These are phyloP conservation scores for Hypomontagnella submonticulosa DNA, from an alignment of 495 filamentous ascomycete genomes.

Conservation along the genomic window DNA sequence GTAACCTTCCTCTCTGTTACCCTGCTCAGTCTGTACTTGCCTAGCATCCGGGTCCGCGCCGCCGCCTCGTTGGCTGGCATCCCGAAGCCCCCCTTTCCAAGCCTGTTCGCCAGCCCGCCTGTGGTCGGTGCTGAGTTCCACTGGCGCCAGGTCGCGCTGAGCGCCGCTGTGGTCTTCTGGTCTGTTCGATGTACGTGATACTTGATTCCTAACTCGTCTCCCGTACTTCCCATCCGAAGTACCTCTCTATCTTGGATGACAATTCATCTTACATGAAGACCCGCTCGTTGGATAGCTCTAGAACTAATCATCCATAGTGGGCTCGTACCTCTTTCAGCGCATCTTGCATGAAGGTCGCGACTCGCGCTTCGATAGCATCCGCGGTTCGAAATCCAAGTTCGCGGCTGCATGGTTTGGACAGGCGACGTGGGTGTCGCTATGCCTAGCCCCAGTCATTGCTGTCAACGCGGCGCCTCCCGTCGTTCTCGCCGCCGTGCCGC, in stretches of 20 bases:
- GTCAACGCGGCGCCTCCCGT: conserved; percentile 67
- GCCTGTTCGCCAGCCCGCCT: conserved; percentile 51
- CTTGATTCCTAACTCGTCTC: neutral
- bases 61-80: conserved; percentile 52
- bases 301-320: conserved; percentile 55
- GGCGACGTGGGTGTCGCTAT: conserved; percentile 70
- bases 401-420: conserved; percentile 66
- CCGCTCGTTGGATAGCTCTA: neutral
- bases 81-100: conserved; percentile 60
- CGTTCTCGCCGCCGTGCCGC: conserved; percentile 52
- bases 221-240: too few relatives aligned
- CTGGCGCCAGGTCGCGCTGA: conserved; percentile 71
- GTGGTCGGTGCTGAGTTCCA: conserved; percentile 56
- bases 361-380: conserved; percentile 71
- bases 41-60: conserved; percentile 62
- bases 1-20: conserved; percentile 70
- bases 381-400: conserved; percentile 63
- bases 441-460: conserved; percentile 68
- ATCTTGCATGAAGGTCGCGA: conserved; percentile 65
- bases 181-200: conserved; percentile 63
- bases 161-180: conserved; percentile 66
- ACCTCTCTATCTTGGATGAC: too few relatives aligned
- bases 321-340: conserved; percentile 67
- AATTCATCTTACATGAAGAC: too few relatives aligned
- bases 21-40: conserved; percentile 66